Evolutionary conservation across 495 filamentous ascomycete species (phyloP), one percentile per base, ranked within the genome.

Genomic region (Diplogelasinospora grovesii): DNA sequence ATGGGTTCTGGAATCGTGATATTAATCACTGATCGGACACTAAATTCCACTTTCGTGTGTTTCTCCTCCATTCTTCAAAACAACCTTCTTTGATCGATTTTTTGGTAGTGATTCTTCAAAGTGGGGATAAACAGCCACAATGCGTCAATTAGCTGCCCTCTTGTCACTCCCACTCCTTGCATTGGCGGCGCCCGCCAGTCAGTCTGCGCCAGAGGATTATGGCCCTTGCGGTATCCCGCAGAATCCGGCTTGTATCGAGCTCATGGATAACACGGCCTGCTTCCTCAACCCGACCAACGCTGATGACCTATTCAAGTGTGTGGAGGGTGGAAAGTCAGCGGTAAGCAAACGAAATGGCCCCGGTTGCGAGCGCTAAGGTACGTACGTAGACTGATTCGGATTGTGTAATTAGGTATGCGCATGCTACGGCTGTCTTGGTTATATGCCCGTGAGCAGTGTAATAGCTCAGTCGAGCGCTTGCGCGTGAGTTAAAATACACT

Each of bases 181-280:
- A n/a, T n/a, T n/a, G n/a, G n/a, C n/a, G n/a, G n/a, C n/a, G n/a
- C n/a, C n/a, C n/a, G n/a, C n/a, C n/a, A n/a, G 18, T 20, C n/a
- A n/a, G n/a, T n/a, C n/a, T n/a, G n/a, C n/a, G n/a, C n/a, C n/a
- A n/a, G n/a, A n/a, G n/a, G 51, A 51, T 29, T 54, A 51, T 27
- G 51, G 51, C 8, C 51, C 51, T 8, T 54, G 51, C 27, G 48
- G 47, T 10, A 41, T 41, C 41, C 50, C 50, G 5, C 43, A 41
- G 16, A 54, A 54, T 16, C 26, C 37, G 0, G 45, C 45, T 22
- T 54, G 51, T 48, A 35, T 27, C 13, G 51, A 54, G n/a, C 50
- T 54, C 22, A 54, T 54, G 51, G 51, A 54, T 21, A 54, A 51
- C 34, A 54, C 51, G 1, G 51, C 48, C 14, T 54, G 51, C 5